Base-by-base conservation (phyloP, 768 basidiomycete genomes). In the Scleroderma bovista region DNA sequence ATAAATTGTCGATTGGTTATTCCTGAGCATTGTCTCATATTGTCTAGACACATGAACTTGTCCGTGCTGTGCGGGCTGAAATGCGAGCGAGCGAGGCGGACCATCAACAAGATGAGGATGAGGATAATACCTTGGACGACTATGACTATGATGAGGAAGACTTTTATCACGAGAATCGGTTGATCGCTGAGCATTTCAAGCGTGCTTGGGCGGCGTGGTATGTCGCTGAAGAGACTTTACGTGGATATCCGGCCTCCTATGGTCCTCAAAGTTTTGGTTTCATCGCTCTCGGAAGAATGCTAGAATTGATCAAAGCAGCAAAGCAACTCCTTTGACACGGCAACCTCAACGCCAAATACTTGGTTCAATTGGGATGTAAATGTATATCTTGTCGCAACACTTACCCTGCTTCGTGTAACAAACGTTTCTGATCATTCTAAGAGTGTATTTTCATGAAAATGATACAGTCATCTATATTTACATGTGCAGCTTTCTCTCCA, bases 401-500 rank as follows among this genome's bases (percentile, higher is more conserved):
- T 36, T 15, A 36, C n/a, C 34, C 13, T 15, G 12, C 4, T 36
- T n/a, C 6, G 3, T n/a, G n/a, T n/a, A 15, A 36, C 13, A 17
- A 19, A 10, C 15, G 32, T 15, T 33, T 33, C 8, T 15, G 15
- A 33, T 33, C 7, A 33, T 33, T 33, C n/a, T n/a, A n/a, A n/a
- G n/a, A n/a, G n/a, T n/a, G n/a, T n/a, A n/a, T n/a, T n/a, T n/a
- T 13, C n/a, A n/a, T 36, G n/a, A 13, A 13, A 36, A 37, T 47
- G 34, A 38, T 53, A 55, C 51, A 44, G 24, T 22, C 44, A 51
- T 53, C 38, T 52, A 54, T 15, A 29, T 39, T 57, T 71, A 79
- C 62, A 79, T 66, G 46, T 73, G 69, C 46, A 69, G 58, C 60
- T 77, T 79, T 72, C 76, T 83, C 62, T 84, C 83, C 77, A 88